Evolutionary conservation across 768 basidiomycete species (phyloP).

Genomic region (Trametes meyenii): DNA sequence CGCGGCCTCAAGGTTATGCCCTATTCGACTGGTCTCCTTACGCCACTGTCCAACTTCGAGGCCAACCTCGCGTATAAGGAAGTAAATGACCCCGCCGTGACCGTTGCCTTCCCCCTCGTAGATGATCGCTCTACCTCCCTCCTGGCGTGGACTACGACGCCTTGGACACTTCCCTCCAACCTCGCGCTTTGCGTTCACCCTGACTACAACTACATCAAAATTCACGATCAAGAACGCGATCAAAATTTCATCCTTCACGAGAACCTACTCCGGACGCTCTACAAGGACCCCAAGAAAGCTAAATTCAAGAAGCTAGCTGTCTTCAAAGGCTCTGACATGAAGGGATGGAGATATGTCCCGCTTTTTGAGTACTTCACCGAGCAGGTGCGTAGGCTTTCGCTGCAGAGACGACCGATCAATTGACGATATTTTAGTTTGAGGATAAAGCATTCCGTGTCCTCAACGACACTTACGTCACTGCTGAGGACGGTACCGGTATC

Average conservation of each 20-base stretch:
- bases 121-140: conserved; percentile 90
- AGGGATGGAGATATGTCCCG: conserved; percentile 94
- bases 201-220: conserved; percentile 94
- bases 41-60: conserved; percentile 97
- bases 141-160: conserved; percentile 98
- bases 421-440: conserved; percentile 63
- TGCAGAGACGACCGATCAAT: not conserved
- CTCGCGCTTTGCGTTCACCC: conserved; percentile 95
- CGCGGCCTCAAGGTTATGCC: conserved; percentile 96
- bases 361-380: conserved; percentile 97
- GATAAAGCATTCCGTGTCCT: conserved; percentile 91
- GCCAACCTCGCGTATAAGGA: conserved; percentile 91
- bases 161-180: conserved; percentile 98
- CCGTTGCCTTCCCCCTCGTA: conserved; percentile 89
- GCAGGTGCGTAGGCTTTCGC: conserved; percentile 54
- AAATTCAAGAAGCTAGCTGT: conserved; percentile 90
- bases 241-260: conserved; percentile 94
- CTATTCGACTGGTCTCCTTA: conserved; percentile 95
- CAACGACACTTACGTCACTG: conserved; percentile 91
- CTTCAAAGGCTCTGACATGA: conserved; percentile 91
- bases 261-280: conserved; percentile 79
- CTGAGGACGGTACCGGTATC: conserved; percentile 93
- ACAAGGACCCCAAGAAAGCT: conserved; percentile 97
- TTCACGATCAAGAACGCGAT: conserved; percentile 85
- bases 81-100: conserved; percentile 93